These are phyloP conservation scores for Wickerhamomyces silvicola DNA, from an alignment of 805 yeast genomes.

Conservation along the genomic window DNA sequence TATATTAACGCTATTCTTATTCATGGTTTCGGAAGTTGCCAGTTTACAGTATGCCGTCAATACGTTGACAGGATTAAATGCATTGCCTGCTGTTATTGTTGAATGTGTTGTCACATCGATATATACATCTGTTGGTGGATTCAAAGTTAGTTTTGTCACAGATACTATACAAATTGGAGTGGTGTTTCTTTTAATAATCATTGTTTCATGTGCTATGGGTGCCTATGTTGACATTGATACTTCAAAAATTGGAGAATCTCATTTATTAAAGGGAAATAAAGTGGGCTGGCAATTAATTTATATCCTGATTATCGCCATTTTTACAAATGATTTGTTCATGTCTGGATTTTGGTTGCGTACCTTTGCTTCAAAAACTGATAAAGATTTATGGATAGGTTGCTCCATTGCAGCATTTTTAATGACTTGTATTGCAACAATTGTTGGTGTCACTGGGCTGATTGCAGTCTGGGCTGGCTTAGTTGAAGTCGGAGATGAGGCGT, in stretches of 20 bases:
- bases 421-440: conserved; percentile 56
- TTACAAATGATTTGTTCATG: conserved; percentile 85
- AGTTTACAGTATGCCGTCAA: conserved; percentile 74
- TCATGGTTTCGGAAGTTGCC: conserved; percentile 81
- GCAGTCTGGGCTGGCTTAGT: conserved; percentile 85
- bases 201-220: conserved; percentile 77
- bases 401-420: conserved; percentile 66
- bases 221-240: conserved; percentile 54
- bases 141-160: conserved; percentile 79
- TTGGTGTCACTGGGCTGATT: conserved; percentile 78
- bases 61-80: conserved; percentile 70
- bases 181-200: conserved; percentile 58
- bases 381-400: conserved; percentile 70
- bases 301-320: conserved; percentile 77
- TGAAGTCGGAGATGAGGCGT: conserved; percentile 39
- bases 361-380: conserved; percentile 76
- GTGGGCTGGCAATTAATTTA: conserved; percentile 88
- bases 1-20: conserved; percentile 75
- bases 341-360: conserved; percentile 94
- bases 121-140: conserved; percentile 86
- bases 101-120: conserved; percentile 84
- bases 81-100: conserved; percentile 74
- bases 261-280: conserved; percentile 56
- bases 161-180: conserved; percentile 79
- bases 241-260: conserved; percentile 56